These are phyloP conservation scores for Fonsecaea multimorphosa DNA, from an alignment of 2,329 filamentous ascomycete species.

Conservation along the genomic window DNA sequence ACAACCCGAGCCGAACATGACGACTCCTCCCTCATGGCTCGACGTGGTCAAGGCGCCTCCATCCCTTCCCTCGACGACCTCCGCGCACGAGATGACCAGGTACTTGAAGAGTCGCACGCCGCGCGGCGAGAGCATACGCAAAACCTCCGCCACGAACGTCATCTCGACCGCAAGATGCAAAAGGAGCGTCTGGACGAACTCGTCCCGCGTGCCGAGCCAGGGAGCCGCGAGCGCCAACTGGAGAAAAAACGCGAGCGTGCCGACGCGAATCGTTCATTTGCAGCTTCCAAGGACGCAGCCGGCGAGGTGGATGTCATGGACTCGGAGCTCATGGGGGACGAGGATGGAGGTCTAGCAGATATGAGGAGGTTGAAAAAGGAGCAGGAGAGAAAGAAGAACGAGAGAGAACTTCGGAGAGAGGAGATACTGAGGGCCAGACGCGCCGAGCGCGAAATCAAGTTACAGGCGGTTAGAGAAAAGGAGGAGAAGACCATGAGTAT, in stretches of 20 bases:
- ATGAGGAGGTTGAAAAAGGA: constrained; percentile 71
- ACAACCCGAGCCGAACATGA: constrained; percentile 37
- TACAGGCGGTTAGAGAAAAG: constrained; percentile 72
- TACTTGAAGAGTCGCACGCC: constrained; percentile 57
- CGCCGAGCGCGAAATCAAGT: constrained; percentile 79
- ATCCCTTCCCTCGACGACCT: constrained; percentile 79
- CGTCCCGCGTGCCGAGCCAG: constrained; percentile 79
- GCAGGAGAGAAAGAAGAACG: constrained; percentile 76
- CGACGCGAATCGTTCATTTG: constrained; percentile 75
- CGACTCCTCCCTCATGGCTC: constrained; percentile 38
- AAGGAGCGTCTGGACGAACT: constrained; percentile 80
- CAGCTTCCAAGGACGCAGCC: constrained; percentile 56
- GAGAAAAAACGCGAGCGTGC: constrained; percentile 81
- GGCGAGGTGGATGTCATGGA: constrained; percentile 70
- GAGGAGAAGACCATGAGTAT: constrained; percentile 86
- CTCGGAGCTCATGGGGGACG: constrained; percentile 73
- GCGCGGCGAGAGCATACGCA: constrained; percentile 53
- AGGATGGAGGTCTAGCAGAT: constrained; percentile 62
- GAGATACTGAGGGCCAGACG: constrained; percentile 75
- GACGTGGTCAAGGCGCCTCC: constrained; percentile 59
- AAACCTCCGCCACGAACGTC: constrained; percentile 67
- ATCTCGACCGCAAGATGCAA: constrained; percentile 68
- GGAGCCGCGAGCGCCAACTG: constrained; percentile 79
- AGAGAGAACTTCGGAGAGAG: constrained; percentile 81
- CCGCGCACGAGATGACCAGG: constrained; percentile 57